Conservation (phyloP, 306 rosid genomes). For the Prunus dulcis region DNA sequence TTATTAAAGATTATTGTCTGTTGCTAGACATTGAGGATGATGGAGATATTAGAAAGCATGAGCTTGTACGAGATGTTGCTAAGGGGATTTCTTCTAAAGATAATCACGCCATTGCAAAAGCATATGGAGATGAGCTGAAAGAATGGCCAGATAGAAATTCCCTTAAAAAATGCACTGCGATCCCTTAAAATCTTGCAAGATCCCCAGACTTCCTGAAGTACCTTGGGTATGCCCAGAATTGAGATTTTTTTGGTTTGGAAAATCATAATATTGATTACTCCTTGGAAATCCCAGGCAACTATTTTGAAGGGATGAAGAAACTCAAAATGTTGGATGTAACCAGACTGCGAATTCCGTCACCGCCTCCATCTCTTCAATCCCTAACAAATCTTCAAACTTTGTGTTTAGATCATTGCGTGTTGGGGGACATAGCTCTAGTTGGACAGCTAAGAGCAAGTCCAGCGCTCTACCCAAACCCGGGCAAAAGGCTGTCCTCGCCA, state of each 20-base stretch:
- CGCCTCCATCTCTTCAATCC: slow-evolving; percentile 18
- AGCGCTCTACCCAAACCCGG: too few relatives aligned
- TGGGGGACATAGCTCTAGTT: slow-evolving; percentile 6
- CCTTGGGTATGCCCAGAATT: slow-evolving; percentile 5
- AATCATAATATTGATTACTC: too few relatives aligned
- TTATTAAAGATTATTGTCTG: neutral
- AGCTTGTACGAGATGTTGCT: slow-evolving; percentile 15
- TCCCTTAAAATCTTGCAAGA: too few relatives aligned
- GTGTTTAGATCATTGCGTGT: neutral
- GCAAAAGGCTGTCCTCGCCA: too few relatives aligned
- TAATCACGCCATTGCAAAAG: neutral
- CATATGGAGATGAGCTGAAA: neutral
- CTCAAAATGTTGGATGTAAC: slow-evolving; percentile 22
- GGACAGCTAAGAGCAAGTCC: too few relatives aligned
- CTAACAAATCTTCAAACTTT: slow-evolving; percentile 22
- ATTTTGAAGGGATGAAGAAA: slow-evolving; percentile 16
- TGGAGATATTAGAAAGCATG: slow-evolving; percentile 15
- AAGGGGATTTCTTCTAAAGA: slow-evolving; percentile 7
- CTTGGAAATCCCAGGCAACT: neutral
- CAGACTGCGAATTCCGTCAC: neutral
- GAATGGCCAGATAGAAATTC: neutral
- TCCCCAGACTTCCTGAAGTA: slow-evolving; percentile 10
- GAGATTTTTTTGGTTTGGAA: too few relatives aligned
- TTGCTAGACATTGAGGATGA: slow-evolving; percentile 5
- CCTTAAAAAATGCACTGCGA: too few relatives aligned